Evolutionary conservation across 129 eudicot species (phyloP), one percentile per base, ranked within the genome.

Genomic region (Arctium lappa): DNA sequence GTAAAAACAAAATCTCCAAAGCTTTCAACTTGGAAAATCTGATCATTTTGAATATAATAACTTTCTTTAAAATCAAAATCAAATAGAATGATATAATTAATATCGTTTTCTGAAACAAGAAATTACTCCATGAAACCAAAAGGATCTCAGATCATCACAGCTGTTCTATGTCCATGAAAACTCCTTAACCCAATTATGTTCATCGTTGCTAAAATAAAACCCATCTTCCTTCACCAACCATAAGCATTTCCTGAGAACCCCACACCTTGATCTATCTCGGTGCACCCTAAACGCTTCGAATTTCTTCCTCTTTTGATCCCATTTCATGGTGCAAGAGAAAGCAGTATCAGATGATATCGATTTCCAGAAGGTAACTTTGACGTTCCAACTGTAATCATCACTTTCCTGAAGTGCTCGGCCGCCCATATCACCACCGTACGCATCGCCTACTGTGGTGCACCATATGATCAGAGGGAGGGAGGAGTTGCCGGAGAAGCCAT

Each of bases 201-300:
- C 87, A 72, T 83, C 79, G 71, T 63, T 87, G 22, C 90, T 87
- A 69, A 87, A 87, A 77, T 87, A 87, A 66, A 84, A 87, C 0
- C 90, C 87, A 73, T 87, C 90, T 37, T 87, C 90, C 56, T 80
- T 87, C 15, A 87, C 87, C 62, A 84, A 48, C 90, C 90, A 87
- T 18, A 80, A 39, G 71, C 87, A 87, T 44, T 68, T 65, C 71
- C 79, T 37, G 33, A 16, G 13, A 13, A 42, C 76, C 8, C 82
- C 78, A 46, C 90, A 87, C 63, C 27, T 72, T 5, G 48, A 34
- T 72, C 46, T 7, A 22, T 22, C 27, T 22, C 27, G 27, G 36
- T 42, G 8, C 50, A 72, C 48, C 76, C 81, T 38, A 22, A 68
- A 42, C 69, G 12, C 65, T 34, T 83, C 89, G 1, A 72, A 72